Percentiles rank a stretch among this genome's conserved stretches.
Conservation (phyloP, 768 basidiomycete species). For the Melanogaster broomeanus region DNA sequence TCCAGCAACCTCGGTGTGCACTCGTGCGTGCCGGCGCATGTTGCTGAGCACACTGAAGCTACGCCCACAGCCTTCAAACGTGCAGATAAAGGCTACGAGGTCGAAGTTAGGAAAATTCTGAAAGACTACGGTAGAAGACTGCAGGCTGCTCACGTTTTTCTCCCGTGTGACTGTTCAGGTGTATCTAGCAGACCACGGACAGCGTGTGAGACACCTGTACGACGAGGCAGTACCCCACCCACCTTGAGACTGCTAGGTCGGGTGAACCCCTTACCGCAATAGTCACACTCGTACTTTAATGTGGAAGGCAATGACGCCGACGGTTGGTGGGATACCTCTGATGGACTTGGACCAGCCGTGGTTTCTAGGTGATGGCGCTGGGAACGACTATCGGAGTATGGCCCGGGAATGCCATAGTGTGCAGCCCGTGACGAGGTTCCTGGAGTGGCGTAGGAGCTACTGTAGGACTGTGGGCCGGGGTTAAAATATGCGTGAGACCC, state of each 20-base stretch:
- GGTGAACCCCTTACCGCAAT: constrained; percentile 81
- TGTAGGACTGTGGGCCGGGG: constrained; percentile 21
- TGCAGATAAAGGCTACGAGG: constrained; percentile 68
- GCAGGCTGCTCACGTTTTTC: constrained; percentile 67
- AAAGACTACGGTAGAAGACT: background rate
- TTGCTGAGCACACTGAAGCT: constrained; percentile 87
- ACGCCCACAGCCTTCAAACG: constrained; percentile 73
- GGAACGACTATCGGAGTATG: constrained; percentile 14
- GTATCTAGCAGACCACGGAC: constrained; percentile 52
- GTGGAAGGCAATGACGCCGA: constrained; percentile 32
- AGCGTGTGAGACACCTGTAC: background rate
- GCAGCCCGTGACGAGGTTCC: constrained; percentile 19
- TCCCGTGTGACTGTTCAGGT: constrained; percentile 82
- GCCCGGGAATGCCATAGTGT: constrained; percentile 7
- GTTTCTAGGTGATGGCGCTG: constrained; percentile 21
- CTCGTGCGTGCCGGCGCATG: constrained; percentile 84
- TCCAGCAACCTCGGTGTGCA: constrained; percentile 46
- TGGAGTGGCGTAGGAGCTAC: constrained; percentile 12
- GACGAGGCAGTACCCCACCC: constrained; percentile 11
- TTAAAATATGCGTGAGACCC: constrained; percentile 28
- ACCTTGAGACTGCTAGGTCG: constrained; percentile 84
- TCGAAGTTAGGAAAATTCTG: constrained; percentile 7
- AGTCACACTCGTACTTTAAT: constrained; percentile 72
- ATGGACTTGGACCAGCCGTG: constrained; percentile 1
- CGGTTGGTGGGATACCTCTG: constrained; percentile 17